phyloP scores from a whole-genome alignment of 495 filamentous ascomycete species.

The Delitschia confertaspora region DNA sequence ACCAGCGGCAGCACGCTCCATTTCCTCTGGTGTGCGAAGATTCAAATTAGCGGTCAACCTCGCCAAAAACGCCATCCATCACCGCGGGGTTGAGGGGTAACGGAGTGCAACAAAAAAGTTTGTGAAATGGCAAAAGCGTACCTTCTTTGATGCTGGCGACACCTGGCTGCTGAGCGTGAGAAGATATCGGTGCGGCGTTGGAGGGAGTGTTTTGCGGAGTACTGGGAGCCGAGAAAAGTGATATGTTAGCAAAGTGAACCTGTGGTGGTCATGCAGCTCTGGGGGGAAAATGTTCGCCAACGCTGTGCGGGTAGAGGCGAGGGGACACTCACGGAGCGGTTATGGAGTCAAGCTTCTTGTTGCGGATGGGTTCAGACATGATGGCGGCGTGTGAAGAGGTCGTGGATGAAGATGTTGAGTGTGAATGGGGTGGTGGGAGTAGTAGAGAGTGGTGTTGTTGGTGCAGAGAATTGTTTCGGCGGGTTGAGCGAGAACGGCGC shows the following conservation, averaged over 20 bases:
- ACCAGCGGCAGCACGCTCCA: slow-evolving; percentile 77
- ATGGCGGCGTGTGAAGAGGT: slow-evolving; percentile 24
- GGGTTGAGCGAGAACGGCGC: slow-evolving; percentile 23
- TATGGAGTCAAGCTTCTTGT: slow-evolving; percentile 70
- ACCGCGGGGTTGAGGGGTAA: slow-evolving; percentile 3
- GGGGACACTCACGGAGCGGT: slow-evolving; percentile 66
- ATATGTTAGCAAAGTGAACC: slow-evolving; percentile 13
- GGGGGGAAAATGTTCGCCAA: slow-evolving; percentile 2
- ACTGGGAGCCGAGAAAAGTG: slow-evolving; percentile 38
- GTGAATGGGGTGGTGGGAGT: background rate
- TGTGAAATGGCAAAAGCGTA: no score
- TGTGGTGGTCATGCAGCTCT: slow-evolving; percentile 14
- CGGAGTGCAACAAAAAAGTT: slow-evolving; percentile 1
- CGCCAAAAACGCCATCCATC: no score
- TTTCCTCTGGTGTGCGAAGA: slow-evolving; percentile 57
- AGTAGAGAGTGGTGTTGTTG: background rate
- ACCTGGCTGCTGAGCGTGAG: slow-evolving; percentile 90
- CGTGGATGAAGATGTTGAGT: slow-evolving; percentile 17
- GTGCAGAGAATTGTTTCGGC: slow-evolving; percentile 25
- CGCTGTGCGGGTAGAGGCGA: slow-evolving; percentile 6
- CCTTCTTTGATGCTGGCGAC: slow-evolving; percentile 97
- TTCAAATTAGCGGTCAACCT: slow-evolving; percentile 26
- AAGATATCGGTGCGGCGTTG: slow-evolving; percentile 92
- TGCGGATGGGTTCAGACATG: slow-evolving; percentile 88
- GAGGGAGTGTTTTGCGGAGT: slow-evolving; percentile 96